Evolutionary conservation across 495 filamentous ascomycete species (phyloP), one percentile per base, ranked within the genome.

Genomic region (Jackrogersella multiformis): DNA sequence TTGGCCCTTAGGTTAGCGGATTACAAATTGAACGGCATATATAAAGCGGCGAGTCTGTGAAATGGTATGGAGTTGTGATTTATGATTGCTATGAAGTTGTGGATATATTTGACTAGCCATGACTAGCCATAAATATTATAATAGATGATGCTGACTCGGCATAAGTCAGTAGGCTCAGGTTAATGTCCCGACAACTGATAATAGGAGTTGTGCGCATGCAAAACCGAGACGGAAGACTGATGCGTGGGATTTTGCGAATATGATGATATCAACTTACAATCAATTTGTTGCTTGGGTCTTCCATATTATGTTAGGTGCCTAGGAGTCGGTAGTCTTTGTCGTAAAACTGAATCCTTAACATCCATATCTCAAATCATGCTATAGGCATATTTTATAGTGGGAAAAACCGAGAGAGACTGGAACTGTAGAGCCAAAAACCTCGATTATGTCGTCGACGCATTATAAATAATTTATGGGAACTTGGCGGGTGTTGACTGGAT

Each of bases 381-480:
- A 24, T 10, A 28, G 10, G 12, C 5, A 35, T 26, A 16, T 34
- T 16, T 9, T 56, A 59, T 32, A 56, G 52, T 8, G 56, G 61
- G 32, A 60, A 61, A 16, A 52, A 61, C 8, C 62, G 61, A 1
- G 61, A 70, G 16, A 65, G 67, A 41, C 32, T 24, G 13, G 54
- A 70, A 52, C 45, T 41, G 38, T 64, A 65, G 4, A 53, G 41
- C 36, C 36, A 46, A 26, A 61, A 64, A 21, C n/a, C 26, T 38
- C 38, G 32, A 18, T 52, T 36, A n/a, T 42, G 61, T 61, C 21
- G 56, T 56, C 45, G 56, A 65, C 46, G 44, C 67, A 70, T 70
- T 28, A 23, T 65, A 36, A 59, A 36, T 1, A 13, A 36, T 16
- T 20, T 10, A 24, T 13, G 9, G 4, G 16, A 18, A 2, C n/a